Evolutionary conservation across 768 basidiomycete genomes (phyloP), one percentile per base, ranked within the genome.

Genomic region (Porphyrellus cyaneotinctus): DNA sequence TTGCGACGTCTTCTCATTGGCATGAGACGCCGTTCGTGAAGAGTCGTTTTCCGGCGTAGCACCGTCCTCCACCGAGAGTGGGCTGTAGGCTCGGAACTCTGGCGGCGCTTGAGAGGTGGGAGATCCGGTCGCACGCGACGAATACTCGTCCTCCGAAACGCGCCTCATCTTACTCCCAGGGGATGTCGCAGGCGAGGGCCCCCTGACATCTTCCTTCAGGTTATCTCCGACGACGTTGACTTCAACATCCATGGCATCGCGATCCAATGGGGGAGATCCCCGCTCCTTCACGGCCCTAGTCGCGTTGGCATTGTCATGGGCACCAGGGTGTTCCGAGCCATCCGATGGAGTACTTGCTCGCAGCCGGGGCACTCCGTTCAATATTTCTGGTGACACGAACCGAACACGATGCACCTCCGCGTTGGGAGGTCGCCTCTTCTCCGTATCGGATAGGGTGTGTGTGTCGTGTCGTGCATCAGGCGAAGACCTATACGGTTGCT

Each of bases 321-420:
- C 18, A 26, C 47, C 54, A 42, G 26, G 11, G 10, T 24, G 39
- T 12, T 53, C 57, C 35, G 23, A 41, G 18, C 33, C 28, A 18
- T 56, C 51, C n/a, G 18, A 14, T 0, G 39, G n/a, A 6, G 31
- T n/a, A 23, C 47, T 53, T 10, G 41, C 58, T 11, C 11, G 49
- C 44, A 67, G 6, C 28, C 52, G 37, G 17, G 64, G 56, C 8
- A 57, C 35, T 6, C 48, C 60, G 28, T 24, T 26, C 37, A 65
- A 35, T 37, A 67, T 42, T 41, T 72, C 70, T 4, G 70, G 70
- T 3, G 70, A 70, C 4, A 60, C 61, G 30, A 70, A 71, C 28
- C 69, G 57, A 43, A 70, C 70, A 2, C 53, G 63, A 45, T 62
- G 31, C 3, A 30, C 15, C 33, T 66, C 65, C 22, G 53, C 66